These are phyloP conservation scores for Paecilomyces sp. DNA, from an alignment of 2,329 filamentous ascomycete genomes.

Conservation along the genomic window DNA sequence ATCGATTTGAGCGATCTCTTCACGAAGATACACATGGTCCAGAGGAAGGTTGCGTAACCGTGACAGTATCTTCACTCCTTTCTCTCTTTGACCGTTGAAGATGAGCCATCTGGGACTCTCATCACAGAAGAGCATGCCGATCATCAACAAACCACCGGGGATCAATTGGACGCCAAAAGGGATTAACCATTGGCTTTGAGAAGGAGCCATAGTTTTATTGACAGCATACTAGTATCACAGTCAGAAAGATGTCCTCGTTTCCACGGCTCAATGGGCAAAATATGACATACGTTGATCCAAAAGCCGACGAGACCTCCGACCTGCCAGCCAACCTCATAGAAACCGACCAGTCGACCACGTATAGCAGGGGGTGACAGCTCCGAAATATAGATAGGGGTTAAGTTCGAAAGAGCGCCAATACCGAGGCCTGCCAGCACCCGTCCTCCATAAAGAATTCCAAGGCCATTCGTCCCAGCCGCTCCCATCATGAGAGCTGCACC, in stretches of 20 bases:
- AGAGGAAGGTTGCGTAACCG: constrained; percentile 36
- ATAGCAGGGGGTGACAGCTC: constrained; percentile 53
- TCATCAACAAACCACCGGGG: constrained; percentile 37
- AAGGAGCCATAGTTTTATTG: constrained; percentile 22
- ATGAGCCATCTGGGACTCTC: constrained; percentile 66
- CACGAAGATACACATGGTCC: constrained; percentile 56
- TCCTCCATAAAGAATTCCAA: constrained; percentile 56
- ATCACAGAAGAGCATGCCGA: constrained; percentile 55
- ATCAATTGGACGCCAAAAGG: constrained; percentile 37
- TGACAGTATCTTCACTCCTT: constrained; percentile 50
- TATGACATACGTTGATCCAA: constrained; percentile 38
- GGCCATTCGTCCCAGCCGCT: constrained; percentile 52
- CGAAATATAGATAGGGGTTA: constrained; percentile 55
- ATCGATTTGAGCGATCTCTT: constrained; percentile 66
- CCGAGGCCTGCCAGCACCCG: constrained; percentile 52
- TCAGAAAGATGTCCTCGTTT: background rate
- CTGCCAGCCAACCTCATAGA: constrained; percentile 52
- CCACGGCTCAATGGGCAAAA: background rate
- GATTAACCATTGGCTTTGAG: constrained; percentile 34
- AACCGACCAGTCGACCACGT: constrained; percentile 52
- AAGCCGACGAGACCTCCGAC: constrained; percentile 45
- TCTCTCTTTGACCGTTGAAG: constrained; percentile 59
- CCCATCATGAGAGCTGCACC: constrained; percentile 69
- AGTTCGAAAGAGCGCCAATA: constrained; percentile 49
- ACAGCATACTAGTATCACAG: constrained; percentile 45